Evolutionary conservation across 73 alveolate species (phyloP).

Genomic region (Paramecium octaurelia): DNA sequence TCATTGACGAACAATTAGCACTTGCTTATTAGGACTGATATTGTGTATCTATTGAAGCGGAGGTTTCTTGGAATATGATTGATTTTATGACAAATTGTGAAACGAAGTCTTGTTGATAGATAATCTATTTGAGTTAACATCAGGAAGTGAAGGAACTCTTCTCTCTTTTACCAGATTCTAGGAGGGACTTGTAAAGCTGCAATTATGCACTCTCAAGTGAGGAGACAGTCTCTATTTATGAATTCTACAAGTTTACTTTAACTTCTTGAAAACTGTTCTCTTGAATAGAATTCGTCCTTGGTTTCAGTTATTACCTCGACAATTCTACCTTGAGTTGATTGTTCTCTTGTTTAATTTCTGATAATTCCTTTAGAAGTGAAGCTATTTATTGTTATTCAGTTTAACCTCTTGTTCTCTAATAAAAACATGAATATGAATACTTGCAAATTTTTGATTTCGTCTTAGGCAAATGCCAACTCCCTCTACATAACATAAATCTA

Average conservation of each 20-base stretch:
- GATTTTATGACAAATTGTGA: background rate
- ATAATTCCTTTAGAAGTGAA: background rate
- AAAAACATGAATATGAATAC: background rate
- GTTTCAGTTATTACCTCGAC: background rate
- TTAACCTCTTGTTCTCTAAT: conserved; percentile 4
- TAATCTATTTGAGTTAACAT: background rate
- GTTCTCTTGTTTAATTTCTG: background rate
- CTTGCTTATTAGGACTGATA: background rate
- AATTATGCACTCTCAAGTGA: background rate
- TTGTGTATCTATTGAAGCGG: background rate
- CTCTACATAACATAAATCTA: background rate
- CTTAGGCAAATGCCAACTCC: background rate
- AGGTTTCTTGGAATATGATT: background rate
- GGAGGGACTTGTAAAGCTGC: background rate
- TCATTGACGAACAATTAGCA: background rate
- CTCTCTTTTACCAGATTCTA: background rate
- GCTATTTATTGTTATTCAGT: background rate
- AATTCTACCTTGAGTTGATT: background rate
- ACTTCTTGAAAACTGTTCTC: background rate
- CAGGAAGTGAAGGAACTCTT: background rate
- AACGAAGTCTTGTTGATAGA: background rate
- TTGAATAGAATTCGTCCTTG: background rate
- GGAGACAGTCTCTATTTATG: background rate
- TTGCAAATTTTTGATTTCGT: background rate
- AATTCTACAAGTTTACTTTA: background rate